Base-by-base conservation (phyloP, 768 basidiomycete species). In the Lentinula edodes region DNA sequence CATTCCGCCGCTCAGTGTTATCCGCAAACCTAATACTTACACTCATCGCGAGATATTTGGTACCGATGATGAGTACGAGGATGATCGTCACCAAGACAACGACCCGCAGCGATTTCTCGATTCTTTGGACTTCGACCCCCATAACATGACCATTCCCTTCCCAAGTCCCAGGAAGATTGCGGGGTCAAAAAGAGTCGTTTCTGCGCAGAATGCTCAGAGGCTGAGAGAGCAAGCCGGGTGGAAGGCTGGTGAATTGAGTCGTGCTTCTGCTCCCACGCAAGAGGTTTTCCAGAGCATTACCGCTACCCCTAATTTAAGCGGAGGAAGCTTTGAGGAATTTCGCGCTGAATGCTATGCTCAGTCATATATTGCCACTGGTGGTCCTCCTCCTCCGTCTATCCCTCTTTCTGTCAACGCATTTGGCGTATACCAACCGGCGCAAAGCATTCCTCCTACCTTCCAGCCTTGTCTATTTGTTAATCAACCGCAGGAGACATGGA, bases 271-370 rank as follows among this genome's bases (percentile, higher is more conserved):
- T 54, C 39, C 55, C 20, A 16, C 9, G 16, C 39, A 39, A 43
- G 12, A 23, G 23, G 39, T 39, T 23, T 56, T 56, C 28, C 55
- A 56, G 23, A 56, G 55, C 41, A 56, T 56, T 16, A 56, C 39
- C 23, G 55, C 55, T 42, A 43, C 55, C 18, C 41, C 41, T 56
- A 38, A 43, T 23, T 23, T 56, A 4, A 32, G 3, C 15, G 39
- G 39, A 56, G 18, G 12, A 28, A 56, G 55, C 41, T 56, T 56
- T 32, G 55, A 56, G 41, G 55, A 56, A 10, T 15, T 43, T 41
- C 55, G 55, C 12, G 55, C 41, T 15, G 55, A 56, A 28, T 56
- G 55, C 23, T 56, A 56, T 20, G 55, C 38, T 10, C 55, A 56
- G 28, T 41, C 55, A 10, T 32, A 32, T 16, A 56, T 56, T 23